Percentiles rank a stretch among this genome's conserved stretches.
These are phyloP conservation scores for Rhododendron griersonianum DNA, from an alignment of 148 eudicot genomes.

Conservation along the genomic window DNA sequence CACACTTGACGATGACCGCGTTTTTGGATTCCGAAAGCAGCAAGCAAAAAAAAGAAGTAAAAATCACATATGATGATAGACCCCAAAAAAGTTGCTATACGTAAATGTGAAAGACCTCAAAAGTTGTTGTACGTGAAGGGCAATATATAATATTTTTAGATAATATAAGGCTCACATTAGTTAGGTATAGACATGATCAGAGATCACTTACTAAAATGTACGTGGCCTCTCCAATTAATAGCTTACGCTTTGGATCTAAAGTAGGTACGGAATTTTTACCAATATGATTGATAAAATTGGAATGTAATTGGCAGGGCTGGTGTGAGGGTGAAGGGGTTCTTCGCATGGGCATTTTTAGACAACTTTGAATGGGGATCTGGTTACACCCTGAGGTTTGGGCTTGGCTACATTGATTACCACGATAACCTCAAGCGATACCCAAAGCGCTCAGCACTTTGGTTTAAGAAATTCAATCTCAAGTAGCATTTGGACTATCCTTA, in stretches of 20 bases:
- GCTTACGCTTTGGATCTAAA: neutral
- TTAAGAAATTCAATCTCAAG: neutral
- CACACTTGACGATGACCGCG: neutral
- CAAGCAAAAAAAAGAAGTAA: too few species aligned
- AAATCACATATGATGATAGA: too few species aligned
- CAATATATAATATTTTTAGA: too few species aligned
- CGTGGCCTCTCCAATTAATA: too few species aligned
- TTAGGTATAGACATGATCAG: neutral
- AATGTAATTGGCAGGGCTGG: neutral
- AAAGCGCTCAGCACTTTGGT: neutral
- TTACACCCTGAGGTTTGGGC: neutral
- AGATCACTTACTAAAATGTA: neutral
- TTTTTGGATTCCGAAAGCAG: too few species aligned
- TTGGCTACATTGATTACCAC: neutral
- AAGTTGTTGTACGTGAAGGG: neutral
- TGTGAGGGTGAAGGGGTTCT: neutral
- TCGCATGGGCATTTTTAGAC: neutral
- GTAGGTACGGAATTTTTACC: neutral
- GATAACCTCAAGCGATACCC: neutral
- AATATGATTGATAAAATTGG: neutral
- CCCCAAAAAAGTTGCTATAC: neutral
- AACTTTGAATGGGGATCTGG: neutral
- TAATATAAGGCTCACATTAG: too few species aligned
- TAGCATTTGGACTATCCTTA: neutral
- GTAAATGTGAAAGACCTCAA: too few species aligned